These are phyloP conservation scores for Diaporthe aspalathi DNA, from an alignment of 2,329 filamentous ascomycete genomes.

Conservation along the genomic window DNA sequence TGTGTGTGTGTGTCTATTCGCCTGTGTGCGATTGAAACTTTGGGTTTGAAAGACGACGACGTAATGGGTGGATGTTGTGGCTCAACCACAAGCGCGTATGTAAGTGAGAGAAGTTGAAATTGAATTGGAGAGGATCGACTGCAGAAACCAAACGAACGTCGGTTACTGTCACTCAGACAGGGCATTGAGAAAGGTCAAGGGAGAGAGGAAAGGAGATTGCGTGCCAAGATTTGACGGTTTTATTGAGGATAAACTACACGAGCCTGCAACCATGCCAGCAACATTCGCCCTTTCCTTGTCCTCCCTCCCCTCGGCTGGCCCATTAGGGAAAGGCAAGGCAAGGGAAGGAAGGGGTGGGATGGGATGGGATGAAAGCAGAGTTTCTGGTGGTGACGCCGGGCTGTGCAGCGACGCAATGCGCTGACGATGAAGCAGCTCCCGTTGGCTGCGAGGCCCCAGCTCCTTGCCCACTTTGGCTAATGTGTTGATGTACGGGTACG, in stretches of 20 bases:
- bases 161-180: background rate
- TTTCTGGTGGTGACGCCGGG: slow-evolving; percentile 21
- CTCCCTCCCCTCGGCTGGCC: background rate
- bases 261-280: slow-evolving; percentile 12
- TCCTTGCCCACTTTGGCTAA: slow-evolving; percentile 6
- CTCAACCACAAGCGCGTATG: slow-evolving; percentile 25
- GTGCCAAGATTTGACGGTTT: slow-evolving; percentile 23
- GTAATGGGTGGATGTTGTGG: background rate
- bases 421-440: background rate
- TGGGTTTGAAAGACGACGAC: background rate
- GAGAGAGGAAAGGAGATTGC: slow-evolving; percentile 28
- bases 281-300: slow-evolving; percentile 21
- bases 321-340: slow-evolving; percentile 25
- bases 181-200: slow-evolving; percentile 8
- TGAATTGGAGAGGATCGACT: background rate
- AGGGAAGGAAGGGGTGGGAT: slow-evolving; percentile 14
- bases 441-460: slow-evolving; percentile 17
- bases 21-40: background rate
- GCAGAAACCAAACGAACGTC: slow-evolving; percentile 23
- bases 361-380: slow-evolving; percentile 11
- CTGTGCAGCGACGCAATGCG: slow-evolving; percentile 30
- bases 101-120: slow-evolving; percentile 2
- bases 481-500: slow-evolving; percentile 2
- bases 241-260: slow-evolving; percentile 25
- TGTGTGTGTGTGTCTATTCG: background rate